Base-by-base conservation (phyloP, 805 yeast species). In the Schwanniomyces polymorphus region DNA sequence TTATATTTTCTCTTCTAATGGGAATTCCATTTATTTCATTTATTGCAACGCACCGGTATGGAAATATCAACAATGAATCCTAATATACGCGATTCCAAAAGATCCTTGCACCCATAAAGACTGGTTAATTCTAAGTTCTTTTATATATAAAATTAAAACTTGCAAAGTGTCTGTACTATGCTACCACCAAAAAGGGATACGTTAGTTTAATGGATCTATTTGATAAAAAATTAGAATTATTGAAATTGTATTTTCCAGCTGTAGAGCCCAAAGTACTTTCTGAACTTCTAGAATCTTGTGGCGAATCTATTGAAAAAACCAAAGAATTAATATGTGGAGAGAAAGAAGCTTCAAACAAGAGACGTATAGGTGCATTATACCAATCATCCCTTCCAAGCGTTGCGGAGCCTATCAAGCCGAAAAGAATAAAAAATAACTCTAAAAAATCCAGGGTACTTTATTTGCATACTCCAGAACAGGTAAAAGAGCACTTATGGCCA, bases 221-320 rank as follows among this genome's bases (percentile, higher is more conserved):
- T 11, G 50, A 52, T 2, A 41, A 48, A 10, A 79, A 76, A 56
- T 49, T 82, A 4, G 55, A 52, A 3, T 51, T 57, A 9, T 63
- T 82, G 27, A 48, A 57, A 37, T 50, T 52, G 5, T 57, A 57
- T 29, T 80, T 74, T 48, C 85, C 86, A 0, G 57, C 49, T 0
- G 78, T 73, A 3, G 78, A 70, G 33, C 64, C 59, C 5, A 70
- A 61, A 2, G 61, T 68, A 0, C 59, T 84, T 4, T 57, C 75
- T 4, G 90, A 85, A 43, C 58, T 86, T 3, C 66, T 86, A 10
- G 43, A 74, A 1, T 64, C 78, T 0, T 83, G 87, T 54, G 69
- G 72, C 38, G 89, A 86, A 1, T 77, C 84, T 2, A 35, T 82
- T 1, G 59, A 63, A 7, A 48, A 60, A 8, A 78, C 82, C 1